Evolutionary conservation across 345 rosid genomes (phyloP), one percentile per base, ranked within the genome.

Genomic region (Ailanthus altissimus): DNA sequence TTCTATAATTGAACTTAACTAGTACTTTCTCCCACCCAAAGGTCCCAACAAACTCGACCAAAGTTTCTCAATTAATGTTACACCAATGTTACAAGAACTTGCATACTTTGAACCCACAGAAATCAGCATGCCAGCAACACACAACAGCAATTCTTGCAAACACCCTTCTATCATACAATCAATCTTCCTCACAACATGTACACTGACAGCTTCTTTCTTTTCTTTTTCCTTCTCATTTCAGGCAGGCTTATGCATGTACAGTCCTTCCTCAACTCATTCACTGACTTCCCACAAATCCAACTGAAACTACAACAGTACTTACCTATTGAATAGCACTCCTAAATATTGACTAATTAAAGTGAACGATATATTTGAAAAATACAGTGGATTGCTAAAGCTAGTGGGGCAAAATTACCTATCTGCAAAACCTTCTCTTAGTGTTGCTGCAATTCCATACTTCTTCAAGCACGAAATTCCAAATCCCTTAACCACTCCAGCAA

Each of bases 401-500:
- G 59, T 0, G 28, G 63, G 56, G 3, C 40, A 11, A 78, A 72
- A 63, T 75, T 74, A 96, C 99, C 99, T 96, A 83, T 96, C 98
- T 0, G 79, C 78, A 72, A 96, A 85, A 76, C 88, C 92, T 79
- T 88, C 98, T 77, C 86, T 89, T 77, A 93, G 71, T 47, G 83
- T 85, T 79, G 83, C 84, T 64, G 81, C 82, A 78, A 96, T 84
- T 64, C 93, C 94, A 81, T 87, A 90, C 77, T 88, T 92, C 90
- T 96, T 92, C 84, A 93, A 84, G 86, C 90, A 89, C 68, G 91
- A 87, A 79, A 96, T 86, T 83, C 99, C 99, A 80, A 92, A 87
- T 79, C 99, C 98, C 90, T 91, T 90, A 16, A 91, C 93, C 15
- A 87, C 91, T 77, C 99, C 99, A 50, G 98, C 97, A 82, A 96